Evolutionary conservation across 23 red algal species (phyloP), one percentile per base, ranked within the genome.

Genomic region (Gracilaria gracilis): DNA sequence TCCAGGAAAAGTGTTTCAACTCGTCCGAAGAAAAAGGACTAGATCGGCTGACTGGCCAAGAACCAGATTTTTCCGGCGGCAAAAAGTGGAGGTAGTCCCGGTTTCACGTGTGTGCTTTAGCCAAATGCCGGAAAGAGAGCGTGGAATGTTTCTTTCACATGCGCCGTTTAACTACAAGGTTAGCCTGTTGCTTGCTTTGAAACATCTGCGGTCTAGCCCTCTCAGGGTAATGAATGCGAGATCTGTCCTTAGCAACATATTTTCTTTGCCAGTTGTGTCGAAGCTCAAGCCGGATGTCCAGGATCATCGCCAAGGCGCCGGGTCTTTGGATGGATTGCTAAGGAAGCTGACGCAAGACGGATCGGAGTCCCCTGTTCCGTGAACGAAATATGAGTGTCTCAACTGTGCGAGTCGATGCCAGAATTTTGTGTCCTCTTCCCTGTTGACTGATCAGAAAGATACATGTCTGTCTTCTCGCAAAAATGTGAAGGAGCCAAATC

Each of bases 101-200:
- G 82, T 94, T 40, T 78, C 82, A 28, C 69, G 91, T 23, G 72
- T 71, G 25, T 40, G 57, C 12, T 94, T 94, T 57, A 35, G 40
- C 23, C 82, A 86, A 23, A 72, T 88, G 27, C 69, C 67, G 16
- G 69, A 49, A 23, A 87, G 82, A 39, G 82, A 87, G 55, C 62
- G 72, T 2, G 83, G 81, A 11, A 86, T 94, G 72, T 87, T 94
- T 69, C 59, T 86, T 65, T 62, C 81, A 32, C 91, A 94, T 55
- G 91, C 91, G 28, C 91, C 91, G 27, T 86, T 87, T 61, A 86
- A 58, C 58, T 94, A 94, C 72, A 86, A 74, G 65, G 61, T 57
- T 33, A 94, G 76, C 50, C 54, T 94, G 75, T 39, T 62, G 28
- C 70, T 70, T 35, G 91, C 91, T 4, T 57, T 94, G 28, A 78